Evolutionary conservation across 176 grass and related monocot genomes (phyloP).

Genomic region (bread wheat (Triticum aestivum)): IWGSC_CS_RefSeq_v2.1 NC_057808.1:365004641-365005140

Average conservation of each 20-base stretch:
- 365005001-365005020: constrained; percentile 9
- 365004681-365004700: not conserved
- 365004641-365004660: not conserved
- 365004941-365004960: no score
- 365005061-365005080: not conserved
- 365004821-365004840: not conserved
- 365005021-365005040: not conserved
- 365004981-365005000: not conserved
- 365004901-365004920: not conserved
- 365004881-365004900: not conserved
- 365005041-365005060: not conserved
- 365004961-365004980: not conserved
- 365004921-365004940: no score
- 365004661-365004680: not conserved
- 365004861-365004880: not conserved
- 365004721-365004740: not conserved
- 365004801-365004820: not conserved
- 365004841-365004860: not conserved
- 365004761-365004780: not conserved
- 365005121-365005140: not conserved
- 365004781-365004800: not conserved
- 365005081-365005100: not conserved
- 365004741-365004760: not conserved
- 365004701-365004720: constrained; percentile 7
- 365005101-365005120: not conserved